Percentiles rank a stretch among this genome's conserved stretches.
Evolutionary conservation across 495 filamentous ascomycete species (phyloP).

Genomic region (Neurospora intermedia): DNA sequence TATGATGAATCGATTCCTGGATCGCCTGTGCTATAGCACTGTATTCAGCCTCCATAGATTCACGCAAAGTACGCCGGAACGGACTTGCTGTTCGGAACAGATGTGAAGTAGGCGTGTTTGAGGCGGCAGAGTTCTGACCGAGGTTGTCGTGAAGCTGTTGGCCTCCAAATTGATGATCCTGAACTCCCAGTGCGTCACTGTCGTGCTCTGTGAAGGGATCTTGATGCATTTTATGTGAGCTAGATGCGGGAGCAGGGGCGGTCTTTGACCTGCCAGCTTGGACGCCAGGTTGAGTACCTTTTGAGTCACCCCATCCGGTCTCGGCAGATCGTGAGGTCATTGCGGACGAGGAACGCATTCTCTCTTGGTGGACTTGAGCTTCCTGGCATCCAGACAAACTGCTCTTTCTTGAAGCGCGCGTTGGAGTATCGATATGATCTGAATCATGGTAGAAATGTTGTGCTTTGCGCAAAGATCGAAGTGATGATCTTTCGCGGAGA

Average conservation of each 20-base stretch:
- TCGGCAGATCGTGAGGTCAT: neutral
- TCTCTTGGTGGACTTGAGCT: neutral
- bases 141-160: constrained; percentile 5
- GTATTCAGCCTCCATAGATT: constrained; percentile 25
- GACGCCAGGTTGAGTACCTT: neutral
- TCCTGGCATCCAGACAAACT: neutral
- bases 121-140: constrained; percentile 27
- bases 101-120: constrained; percentile 34
- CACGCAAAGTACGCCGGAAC: constrained; percentile 41
- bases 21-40: constrained; percentile 16
- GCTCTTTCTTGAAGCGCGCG: neutral
- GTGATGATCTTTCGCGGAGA: neutral
- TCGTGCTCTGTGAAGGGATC: constrained; percentile 4
- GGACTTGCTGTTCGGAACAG: constrained; percentile 44
- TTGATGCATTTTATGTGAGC: neutral
- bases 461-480: neutral
- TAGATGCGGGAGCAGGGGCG: neutral
- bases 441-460: neutral
- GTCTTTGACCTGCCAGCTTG: neutral
- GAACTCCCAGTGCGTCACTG: neutral
- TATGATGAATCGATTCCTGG: constrained; percentile 3
- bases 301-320: neutral
- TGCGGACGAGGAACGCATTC: neutral
- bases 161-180: neutral
- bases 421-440: neutral